phyloP scores from a whole-genome alignment of 1,284 basidiomycete genomes.

The Rhodotorula sp. region DNA sequence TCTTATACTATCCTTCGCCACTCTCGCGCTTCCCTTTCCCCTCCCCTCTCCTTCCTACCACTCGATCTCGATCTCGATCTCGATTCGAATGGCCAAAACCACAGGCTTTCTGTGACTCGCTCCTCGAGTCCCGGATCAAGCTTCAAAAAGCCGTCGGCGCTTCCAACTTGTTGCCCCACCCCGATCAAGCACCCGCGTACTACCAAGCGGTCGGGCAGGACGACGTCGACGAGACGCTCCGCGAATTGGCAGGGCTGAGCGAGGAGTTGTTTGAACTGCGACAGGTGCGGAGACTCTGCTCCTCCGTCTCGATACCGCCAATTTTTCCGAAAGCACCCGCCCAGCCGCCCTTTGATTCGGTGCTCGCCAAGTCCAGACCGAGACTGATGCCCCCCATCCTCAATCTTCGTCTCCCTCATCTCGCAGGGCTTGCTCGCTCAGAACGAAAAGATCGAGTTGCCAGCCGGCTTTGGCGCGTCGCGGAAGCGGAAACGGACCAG shows the following conservation, averaged over 20 bases:
- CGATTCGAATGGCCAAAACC: not conserved
- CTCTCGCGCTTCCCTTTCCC: not conserved
- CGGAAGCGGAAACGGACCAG: slow-evolving; percentile 45
- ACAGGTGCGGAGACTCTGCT: not conserved
- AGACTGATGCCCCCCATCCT: not conserved
- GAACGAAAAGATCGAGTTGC: slow-evolving; percentile 17
- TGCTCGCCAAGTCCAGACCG: no score
- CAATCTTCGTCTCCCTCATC: not conserved
- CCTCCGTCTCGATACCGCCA: not conserved
- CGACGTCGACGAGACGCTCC: slow-evolving; percentile 37
- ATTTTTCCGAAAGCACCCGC: not conserved
- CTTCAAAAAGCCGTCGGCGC: slow-evolving; percentile 74
- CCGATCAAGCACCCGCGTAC: slow-evolving; percentile 14
- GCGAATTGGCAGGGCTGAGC: slow-evolving; percentile 32
- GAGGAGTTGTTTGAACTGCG: slow-evolving; percentile 43
- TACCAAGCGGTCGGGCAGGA: not conserved
- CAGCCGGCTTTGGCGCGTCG: slow-evolving; percentile 30
- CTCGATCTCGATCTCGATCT: not conserved
- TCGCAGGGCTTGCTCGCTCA: slow-evolving; percentile 4
- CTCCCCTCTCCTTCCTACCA: no score
- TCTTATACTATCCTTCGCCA: no score
- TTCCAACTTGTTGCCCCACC: slow-evolving; percentile 61
- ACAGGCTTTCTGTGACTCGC: slow-evolving; percentile 75
- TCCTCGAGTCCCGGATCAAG: slow-evolving; percentile 83
- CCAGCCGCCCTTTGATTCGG: no score